These are phyloP conservation scores for Phaffia tasmanica DNA, from an alignment of 768 basidiomycete species.

Conservation along the genomic window DNA sequence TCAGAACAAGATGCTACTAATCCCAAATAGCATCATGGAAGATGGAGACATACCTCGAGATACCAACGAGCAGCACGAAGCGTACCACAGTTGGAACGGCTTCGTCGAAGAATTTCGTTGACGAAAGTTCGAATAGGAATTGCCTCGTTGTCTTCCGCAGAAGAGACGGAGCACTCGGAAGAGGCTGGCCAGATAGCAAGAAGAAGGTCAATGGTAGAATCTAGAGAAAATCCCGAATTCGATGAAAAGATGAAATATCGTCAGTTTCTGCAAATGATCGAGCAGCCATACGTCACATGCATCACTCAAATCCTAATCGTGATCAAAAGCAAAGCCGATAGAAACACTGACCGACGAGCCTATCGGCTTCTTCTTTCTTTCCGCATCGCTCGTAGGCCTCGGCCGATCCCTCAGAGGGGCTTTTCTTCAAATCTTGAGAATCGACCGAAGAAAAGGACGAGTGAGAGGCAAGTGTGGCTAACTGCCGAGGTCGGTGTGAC, in stretches of 20 bases:
- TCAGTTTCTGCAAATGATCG: too few relatives aligned
- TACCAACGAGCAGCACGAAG: constrained; percentile 58
- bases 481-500: background rate
- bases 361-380: constrained; percentile 24
- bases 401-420: background rate
- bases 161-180: background rate
- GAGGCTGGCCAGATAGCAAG: constrained; percentile 15
- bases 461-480: background rate
- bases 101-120: constrained; percentile 76
- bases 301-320: too few relatives aligned
- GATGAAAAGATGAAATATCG: background rate
- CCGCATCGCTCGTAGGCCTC: background rate
- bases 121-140: constrained; percentile 63
- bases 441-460: background rate
- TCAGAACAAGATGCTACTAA: background rate
- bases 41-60: constrained; percentile 45
- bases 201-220: constrained; percentile 25
- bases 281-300: too few relatives aligned
- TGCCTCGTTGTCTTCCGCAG: constrained; percentile 12
- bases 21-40: constrained; percentile 30
- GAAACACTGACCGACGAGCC: constrained; percentile 21
- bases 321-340: too few relatives aligned
- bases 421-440: background rate
- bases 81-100: constrained; percentile 68
- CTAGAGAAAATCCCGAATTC: background rate